Percentiles rank a stretch among this genome's conserved stretches.
These are phyloP conservation scores for Tagetes erecta DNA, from an alignment of 129 eudicot genomes.

Conservation along the genomic window DNA sequence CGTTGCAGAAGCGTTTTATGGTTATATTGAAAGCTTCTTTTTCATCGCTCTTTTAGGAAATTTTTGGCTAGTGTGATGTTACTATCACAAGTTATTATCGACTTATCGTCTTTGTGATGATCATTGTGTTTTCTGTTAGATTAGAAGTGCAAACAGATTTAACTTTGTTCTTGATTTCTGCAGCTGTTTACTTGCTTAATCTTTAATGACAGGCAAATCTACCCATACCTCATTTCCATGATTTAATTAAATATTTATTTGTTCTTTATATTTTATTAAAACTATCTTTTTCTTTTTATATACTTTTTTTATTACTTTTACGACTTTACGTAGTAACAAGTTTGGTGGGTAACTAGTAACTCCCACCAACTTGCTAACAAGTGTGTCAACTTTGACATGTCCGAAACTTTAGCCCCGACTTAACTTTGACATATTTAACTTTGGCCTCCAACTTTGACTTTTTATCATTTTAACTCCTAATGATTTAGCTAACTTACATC, in stretches of 20 bases:
- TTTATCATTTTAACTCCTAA: no score
- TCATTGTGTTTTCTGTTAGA: constrained; percentile 25
- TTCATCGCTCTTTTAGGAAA: constrained; percentile 22
- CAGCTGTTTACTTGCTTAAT: constrained; percentile 17
- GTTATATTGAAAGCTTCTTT: constrained; percentile 3
- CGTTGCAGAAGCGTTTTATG: constrained; percentile 5
- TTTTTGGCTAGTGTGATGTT: constrained; percentile 31
- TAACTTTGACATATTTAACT: no score
- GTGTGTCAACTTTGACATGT: no score
- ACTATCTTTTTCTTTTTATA: no score
- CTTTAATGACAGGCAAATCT: constrained; percentile 19
- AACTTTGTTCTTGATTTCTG: neutral
- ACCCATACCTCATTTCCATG: neutral
- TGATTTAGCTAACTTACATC: no score
- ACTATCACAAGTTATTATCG: constrained; percentile 14
- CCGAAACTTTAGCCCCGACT: no score
- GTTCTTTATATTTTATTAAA: no score
- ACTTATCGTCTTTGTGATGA: constrained; percentile 13
- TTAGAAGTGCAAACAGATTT: constrained; percentile 21
- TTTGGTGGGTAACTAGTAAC: no score
- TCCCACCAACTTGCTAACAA: no score
- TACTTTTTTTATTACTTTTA: no score
- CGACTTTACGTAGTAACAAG: no score
- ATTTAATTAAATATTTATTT: neutral
- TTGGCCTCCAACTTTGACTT: no score